A percentile compares a stretch with the other conserved stretches of the same genome.
phyloP scores from a whole-genome alignment of 148 eudicot species.

The Camellia lanceoleosa region DNA sequence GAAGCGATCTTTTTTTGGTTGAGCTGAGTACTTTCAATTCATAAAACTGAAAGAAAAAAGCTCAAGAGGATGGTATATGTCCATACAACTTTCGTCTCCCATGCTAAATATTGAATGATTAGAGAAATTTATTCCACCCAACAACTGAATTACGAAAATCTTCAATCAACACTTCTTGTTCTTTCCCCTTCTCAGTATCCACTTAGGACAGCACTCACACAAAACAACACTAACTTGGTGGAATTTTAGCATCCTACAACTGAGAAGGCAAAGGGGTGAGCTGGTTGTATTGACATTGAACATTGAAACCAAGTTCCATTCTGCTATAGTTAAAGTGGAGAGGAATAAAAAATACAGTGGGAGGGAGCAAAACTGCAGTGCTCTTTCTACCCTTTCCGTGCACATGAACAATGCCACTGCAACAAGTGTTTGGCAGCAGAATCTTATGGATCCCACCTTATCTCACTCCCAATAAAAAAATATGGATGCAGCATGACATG shows the following conservation, averaged over 20 bases:
- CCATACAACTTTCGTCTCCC: background rate
- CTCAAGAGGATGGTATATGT: background rate
- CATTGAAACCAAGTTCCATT: slow-evolving; percentile 2
- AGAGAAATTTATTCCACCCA: background rate
- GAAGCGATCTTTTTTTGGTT: background rate
- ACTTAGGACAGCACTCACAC: background rate
- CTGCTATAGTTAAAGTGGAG: background rate
- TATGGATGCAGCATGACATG: background rate
- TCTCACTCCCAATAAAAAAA: background rate
- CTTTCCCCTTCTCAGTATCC: background rate
- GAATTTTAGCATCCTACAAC: background rate
- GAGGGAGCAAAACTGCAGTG: background rate
- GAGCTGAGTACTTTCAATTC: background rate
- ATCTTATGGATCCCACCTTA: background rate
- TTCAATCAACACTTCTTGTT: background rate
- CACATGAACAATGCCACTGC: background rate
- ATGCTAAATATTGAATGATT: background rate
- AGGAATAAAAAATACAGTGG: background rate
- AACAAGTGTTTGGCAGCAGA: background rate
- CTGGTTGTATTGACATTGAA: background rate
- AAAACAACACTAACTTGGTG: background rate
- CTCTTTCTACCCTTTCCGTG: background rate
- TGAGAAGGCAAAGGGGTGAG: background rate
- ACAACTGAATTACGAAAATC: background rate
- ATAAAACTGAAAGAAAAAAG: background rate